Base-by-base conservation (phyloP, 2,329 filamentous ascomycete genomes). In the Nemania sp. region DNA sequence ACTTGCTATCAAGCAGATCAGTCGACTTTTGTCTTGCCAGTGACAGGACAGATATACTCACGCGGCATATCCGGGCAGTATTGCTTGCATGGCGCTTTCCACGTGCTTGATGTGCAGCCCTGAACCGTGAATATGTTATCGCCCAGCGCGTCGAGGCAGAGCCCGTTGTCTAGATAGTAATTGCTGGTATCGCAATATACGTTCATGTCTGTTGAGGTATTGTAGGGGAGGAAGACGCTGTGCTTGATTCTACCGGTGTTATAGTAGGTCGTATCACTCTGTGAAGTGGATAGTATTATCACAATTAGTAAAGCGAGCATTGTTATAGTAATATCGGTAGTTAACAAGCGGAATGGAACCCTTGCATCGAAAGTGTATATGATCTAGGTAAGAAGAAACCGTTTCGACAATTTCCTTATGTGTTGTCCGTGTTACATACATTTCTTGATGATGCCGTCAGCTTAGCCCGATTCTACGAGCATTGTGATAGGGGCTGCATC, bases 71-170 rank as follows among this genome's bases (percentile, higher is more conserved):
- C 52, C 3, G 37, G 42, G 19, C 66, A 68, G 28, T 60, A 60
- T 20, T 61, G 57, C 2, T 55, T 56, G 52, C 67, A 69, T n/a
- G 62, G 57, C 6, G 43, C 54, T 19, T 53, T 59, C 66, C 66
- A 69, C 39, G 52, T 42, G 22, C 50, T 58, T 45, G 64, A 61
- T 9, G 65, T 67, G 51, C 67, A 69, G 20, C 65, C 66, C 49
- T 69, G 67, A 20, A 64, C 63, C 12, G 61, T 66, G 52, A 66
- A 62, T 51, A 64, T 60, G 43, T 65, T 66, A 43, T 63, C 63
- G 12, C 54, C 59, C 3, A 31, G 57, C 9, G 65, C 57, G 36
- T 66, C 62, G 14, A 69, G 54, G 28, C 66, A 69, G 26, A 68
- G 61, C n/a, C 65, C 66, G 46, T 69, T 69, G 30, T 61, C 61